Evolutionary conservation across 2,329 filamentous ascomycete species (phyloP).

Genomic region (Cadophora malorum): DNA sequence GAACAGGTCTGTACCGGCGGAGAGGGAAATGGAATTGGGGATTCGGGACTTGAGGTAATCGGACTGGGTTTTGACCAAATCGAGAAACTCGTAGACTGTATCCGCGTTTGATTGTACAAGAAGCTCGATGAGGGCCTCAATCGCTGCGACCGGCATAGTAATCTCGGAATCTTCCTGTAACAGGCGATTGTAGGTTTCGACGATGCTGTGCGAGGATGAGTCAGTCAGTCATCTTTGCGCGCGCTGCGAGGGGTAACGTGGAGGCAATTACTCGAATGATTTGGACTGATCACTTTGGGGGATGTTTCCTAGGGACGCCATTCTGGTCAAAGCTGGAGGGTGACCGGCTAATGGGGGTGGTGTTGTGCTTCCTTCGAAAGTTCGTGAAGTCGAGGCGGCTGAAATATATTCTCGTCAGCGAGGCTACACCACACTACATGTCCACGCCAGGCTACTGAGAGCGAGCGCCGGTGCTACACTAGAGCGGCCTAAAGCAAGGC

Average conservation of each 20-base stretch:
- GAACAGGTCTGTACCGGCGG: constrained; percentile 94
- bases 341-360: constrained; percentile 41
- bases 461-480: constrained; percentile 4
- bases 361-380: constrained; percentile 42
- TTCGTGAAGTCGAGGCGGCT: constrained; percentile 2
- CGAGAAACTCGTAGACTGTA: constrained; percentile 93
- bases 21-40: constrained; percentile 88
- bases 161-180: constrained; percentile 77
- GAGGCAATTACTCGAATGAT: constrained; percentile 41
- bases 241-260: neutral
- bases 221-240: constrained; percentile 33
- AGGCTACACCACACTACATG: constrained; percentile 1
- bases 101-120: constrained; percentile 80
- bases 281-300: constrained; percentile 34
- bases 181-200: constrained; percentile 68
- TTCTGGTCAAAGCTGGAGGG: constrained; percentile 42
- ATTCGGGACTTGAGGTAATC: constrained; percentile 78
- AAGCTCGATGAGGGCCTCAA: constrained; percentile 87
- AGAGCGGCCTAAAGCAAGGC: neutral
- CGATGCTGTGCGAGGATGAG: constrained; percentile 53
- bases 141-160: constrained; percentile 94
- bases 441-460: neutral
- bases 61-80: constrained; percentile 78
- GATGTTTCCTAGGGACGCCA: constrained; percentile 42
- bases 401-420: constrained; percentile 17